Evolutionary conservation across 495 filamentous ascomycete species (phyloP).

Genomic region (Hamigera avellanea): DNA sequence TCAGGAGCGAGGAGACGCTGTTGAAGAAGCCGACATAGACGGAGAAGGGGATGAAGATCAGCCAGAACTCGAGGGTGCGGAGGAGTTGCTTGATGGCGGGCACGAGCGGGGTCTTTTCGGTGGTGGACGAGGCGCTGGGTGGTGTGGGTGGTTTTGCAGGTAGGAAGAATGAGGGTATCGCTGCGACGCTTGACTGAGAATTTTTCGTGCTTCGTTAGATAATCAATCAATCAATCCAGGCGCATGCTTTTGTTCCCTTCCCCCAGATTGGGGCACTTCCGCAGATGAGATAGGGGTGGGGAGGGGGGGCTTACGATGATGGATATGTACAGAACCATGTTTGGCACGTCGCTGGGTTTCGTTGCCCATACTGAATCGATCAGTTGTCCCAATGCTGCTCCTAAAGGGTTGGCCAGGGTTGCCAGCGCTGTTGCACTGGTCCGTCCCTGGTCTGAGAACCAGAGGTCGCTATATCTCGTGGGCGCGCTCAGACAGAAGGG

Average conservation of each 20-base stretch:
- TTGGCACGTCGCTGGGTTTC: slow-evolving; percentile 49
- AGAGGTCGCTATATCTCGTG: slow-evolving; percentile 83
- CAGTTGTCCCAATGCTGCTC: slow-evolving; percentile 78
- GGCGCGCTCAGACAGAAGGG: slow-evolving; percentile 88
- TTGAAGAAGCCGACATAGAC: slow-evolving; percentile 93
- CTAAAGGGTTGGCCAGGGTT: slow-evolving; percentile 77
- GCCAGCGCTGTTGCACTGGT: slow-evolving; percentile 81
- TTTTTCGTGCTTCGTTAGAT: slow-evolving; percentile 5
- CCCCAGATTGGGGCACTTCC: too few species aligned
- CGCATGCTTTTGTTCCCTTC: slow-evolving; percentile 2
- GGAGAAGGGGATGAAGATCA: slow-evolving; percentile 63
- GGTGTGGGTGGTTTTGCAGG: slow-evolving; percentile 70
- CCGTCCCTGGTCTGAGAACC: slow-evolving; percentile 80
- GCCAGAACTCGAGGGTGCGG: slow-evolving; percentile 58
- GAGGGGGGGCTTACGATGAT: slow-evolving; percentile 70
- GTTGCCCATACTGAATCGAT: slow-evolving; percentile 67
- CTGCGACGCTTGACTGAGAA: slow-evolving; percentile 51
- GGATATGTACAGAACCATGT: slow-evolving; percentile 77
- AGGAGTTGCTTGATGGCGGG: slow-evolving; percentile 34
- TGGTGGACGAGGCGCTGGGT: slow-evolving; percentile 38
- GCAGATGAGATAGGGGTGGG: too few species aligned
- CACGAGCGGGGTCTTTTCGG: slow-evolving; percentile 37
- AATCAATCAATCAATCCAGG: background rate
- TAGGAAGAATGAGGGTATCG: slow-evolving; percentile 77
- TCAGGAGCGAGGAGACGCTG: slow-evolving; percentile 74